phyloP scores from a whole-genome alignment of 1,284 basidiomycete genomes.

The Ceratorhiza oryzae-sativae region DNA sequence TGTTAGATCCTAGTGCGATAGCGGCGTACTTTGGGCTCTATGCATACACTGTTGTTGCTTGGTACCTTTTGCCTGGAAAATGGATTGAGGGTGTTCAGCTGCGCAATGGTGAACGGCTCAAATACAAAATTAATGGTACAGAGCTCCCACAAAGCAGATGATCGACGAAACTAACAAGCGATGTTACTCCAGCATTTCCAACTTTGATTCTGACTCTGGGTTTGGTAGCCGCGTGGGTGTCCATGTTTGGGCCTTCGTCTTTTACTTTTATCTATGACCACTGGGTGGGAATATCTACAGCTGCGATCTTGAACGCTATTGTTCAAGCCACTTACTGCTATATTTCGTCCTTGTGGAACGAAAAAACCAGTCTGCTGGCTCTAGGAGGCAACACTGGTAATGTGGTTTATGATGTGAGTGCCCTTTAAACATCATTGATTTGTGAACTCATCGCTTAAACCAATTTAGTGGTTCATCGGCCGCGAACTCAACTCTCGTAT shows the following conservation, averaged over 20 bases:
- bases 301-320: conserved; percentile 80
- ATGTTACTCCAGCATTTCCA: conserved; percentile 69
- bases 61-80: conserved; percentile 87
- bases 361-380: conserved; percentile 69
- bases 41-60: conserved; percentile 80
- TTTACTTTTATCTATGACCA: conserved; percentile 93
- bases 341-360: conserved; percentile 67
- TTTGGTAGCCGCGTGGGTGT: conserved; percentile 69
- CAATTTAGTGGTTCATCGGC: conserved; percentile 98
- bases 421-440: neutral
- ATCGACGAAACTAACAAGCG: neutral
- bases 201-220: conserved; percentile 84
- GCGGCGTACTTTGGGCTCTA: conserved; percentile 90
- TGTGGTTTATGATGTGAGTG: conserved; percentile 86
- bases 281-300: conserved; percentile 89
- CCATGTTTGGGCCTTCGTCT: conserved; percentile 73
- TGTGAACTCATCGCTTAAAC: too few species aligned
- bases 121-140: conserved; percentile 95
- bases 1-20: conserved; percentile 83
- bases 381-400: conserved; percentile 92
- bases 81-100: conserved; percentile 80
- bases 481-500: conserved; percentile 93
- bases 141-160: conserved; percentile 40
- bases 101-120: conserved; percentile 77
- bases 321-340: conserved; percentile 81